These are phyloP conservation scores for Cochlearia excelsa DNA, from an alignment of 345 rosid species.

Conservation along the genomic window DNA sequence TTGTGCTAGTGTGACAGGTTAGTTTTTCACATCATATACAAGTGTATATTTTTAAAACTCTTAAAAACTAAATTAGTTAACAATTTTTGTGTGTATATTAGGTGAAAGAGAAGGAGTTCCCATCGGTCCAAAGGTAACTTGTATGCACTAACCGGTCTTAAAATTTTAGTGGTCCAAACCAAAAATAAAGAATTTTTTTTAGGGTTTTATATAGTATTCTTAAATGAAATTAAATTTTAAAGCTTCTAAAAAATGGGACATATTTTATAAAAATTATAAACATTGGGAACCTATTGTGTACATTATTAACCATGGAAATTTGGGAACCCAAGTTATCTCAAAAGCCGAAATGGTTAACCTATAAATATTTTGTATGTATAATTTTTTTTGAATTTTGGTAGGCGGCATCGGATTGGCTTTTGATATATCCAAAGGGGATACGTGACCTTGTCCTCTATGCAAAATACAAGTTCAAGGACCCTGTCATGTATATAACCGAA, in stretches of 20 bases:
- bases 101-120: slow-evolving; percentile 43
- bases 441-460: slow-evolving; percentile 41
- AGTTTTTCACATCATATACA: slow-evolving; percentile 7
- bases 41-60: neutral
- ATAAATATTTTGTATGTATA: neutral
- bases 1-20: slow-evolving; percentile 38
- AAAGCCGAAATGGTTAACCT: no score
- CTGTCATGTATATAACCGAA: slow-evolving; percentile 50
- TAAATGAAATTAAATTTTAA: no score
- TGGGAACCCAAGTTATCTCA: no score
- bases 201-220: no score
- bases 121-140: slow-evolving; percentile 42
- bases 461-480: slow-evolving; percentile 47
- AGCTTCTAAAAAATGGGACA: no score
- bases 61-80: neutral
- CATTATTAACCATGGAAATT: no score
- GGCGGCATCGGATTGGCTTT: slow-evolving; percentile 55
- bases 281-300: no score
- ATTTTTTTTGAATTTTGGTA: slow-evolving; percentile 13
- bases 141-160: neutral
- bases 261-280: no score
- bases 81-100: slow-evolving; percentile 4
- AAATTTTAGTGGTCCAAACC: no score
- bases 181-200: no score
- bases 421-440: slow-evolving; percentile 52